phyloP scores from a whole-genome alignment of 1,284 basidiomycete species.

The Tylopilus orsonianus region DNA sequence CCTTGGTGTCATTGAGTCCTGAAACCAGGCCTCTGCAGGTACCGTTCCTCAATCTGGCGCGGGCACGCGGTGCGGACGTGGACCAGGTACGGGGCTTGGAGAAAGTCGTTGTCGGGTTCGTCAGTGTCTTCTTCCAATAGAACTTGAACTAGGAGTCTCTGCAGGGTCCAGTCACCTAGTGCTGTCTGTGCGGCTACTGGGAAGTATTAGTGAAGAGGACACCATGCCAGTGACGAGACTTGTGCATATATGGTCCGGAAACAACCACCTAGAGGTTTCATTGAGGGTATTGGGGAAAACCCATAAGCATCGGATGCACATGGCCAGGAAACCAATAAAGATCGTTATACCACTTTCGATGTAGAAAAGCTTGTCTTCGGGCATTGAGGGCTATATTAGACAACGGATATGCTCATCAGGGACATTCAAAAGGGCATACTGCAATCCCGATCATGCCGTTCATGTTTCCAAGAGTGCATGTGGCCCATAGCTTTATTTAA shows the following conservation, averaged over 20 bases:
- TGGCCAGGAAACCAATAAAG: constrained; percentile 51
- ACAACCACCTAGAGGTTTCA: constrained; percentile 39
- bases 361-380: too few species aligned
- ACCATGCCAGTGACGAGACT: neutral
- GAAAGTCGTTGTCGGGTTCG: constrained; percentile 61
- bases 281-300: neutral
- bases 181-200: constrained; percentile 65
- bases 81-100: constrained; percentile 49
- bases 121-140: constrained; percentile 76
- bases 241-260: constrained; percentile 51
- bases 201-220: neutral
- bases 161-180: constrained; percentile 61
- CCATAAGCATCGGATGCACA: constrained; percentile 39
- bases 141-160: constrained; percentile 60
- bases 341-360: constrained; percentile 61
- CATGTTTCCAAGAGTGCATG: constrained; percentile 69
- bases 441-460: constrained; percentile 64
- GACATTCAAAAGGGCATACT: constrained; percentile 62
- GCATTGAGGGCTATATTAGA: too few species aligned
- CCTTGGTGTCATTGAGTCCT: constrained; percentile 64
- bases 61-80: constrained; percentile 21
- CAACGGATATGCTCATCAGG: too few species aligned
- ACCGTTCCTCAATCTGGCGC: constrained; percentile 27
- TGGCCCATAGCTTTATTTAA: constrained; percentile 62
- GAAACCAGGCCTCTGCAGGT: constrained; percentile 52